These are phyloP conservation scores for Colletotrichum caudatum DNA, from an alignment of 2,329 filamentous ascomycete genomes.

Conservation along the genomic window DNA sequence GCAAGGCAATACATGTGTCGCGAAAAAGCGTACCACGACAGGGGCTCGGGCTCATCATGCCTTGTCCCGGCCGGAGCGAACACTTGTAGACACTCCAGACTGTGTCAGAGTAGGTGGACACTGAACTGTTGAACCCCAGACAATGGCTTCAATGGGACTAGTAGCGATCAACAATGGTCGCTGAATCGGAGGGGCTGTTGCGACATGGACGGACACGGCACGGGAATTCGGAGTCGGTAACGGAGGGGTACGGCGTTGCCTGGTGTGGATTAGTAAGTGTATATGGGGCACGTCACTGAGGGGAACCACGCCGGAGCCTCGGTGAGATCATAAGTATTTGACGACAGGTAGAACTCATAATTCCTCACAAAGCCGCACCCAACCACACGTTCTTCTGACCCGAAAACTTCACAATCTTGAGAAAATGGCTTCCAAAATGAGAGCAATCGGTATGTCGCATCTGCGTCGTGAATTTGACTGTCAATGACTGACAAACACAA, in stretches of 20 bases:
- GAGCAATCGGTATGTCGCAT: slow-evolving; percentile 41
- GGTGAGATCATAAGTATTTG: slow-evolving; percentile 4
- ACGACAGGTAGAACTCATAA: background rate
- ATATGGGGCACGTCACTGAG: slow-evolving; percentile 36
- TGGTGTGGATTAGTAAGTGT: slow-evolving; percentile 39
- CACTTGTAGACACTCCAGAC: background rate
- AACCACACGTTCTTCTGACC: background rate
- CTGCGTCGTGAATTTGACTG: background rate
- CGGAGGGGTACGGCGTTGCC: slow-evolving; percentile 20
- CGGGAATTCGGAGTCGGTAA: slow-evolving; percentile 21
- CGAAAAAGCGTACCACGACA: background rate
- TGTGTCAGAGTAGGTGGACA: slow-evolving; percentile 1
- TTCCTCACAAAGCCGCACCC: background rate
- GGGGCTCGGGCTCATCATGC: background rate
- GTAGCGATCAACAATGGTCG: slow-evolving; percentile 7
- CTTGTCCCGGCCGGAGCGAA: background rate
- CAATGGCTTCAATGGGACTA: background rate
- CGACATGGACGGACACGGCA: slow-evolving; percentile 14
- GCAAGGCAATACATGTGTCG: background rate
- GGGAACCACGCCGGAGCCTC: slow-evolving; percentile 26
- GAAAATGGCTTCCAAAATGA: slow-evolving; percentile 41
- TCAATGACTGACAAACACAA: slow-evolving; percentile 20
- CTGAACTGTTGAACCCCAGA: slow-evolving; percentile 6
- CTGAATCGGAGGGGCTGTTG: slow-evolving; percentile 8
- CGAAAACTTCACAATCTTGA: background rate